A percentile compares a stretch with the other conserved stretches of the same genome.
phyloP scores from a whole-genome alignment of 345 rosid species.

The Microthlaspi erraticum region DNA sequence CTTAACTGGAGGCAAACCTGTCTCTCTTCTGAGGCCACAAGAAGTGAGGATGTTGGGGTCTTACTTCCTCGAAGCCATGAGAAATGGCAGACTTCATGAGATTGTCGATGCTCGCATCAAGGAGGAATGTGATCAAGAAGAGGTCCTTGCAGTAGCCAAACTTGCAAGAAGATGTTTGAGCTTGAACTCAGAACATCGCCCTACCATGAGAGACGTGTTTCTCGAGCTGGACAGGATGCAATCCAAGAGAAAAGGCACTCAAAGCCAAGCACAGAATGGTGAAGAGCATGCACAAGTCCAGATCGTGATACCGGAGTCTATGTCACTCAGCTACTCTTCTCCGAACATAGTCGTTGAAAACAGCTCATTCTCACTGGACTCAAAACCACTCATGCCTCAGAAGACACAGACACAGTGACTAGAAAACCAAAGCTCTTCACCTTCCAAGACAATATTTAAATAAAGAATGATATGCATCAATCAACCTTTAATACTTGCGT shows the following conservation, averaged over 20 bases:
- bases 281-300: constrained; percentile 25
- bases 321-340: constrained; percentile 25
- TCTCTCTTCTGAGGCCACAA: constrained; percentile 40
- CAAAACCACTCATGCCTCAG: constrained; percentile 19
- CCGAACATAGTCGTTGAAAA: not conserved
- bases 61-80: constrained; percentile 44
- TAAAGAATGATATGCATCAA: not conserved
- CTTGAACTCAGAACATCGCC: constrained; percentile 46
- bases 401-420: constrained; percentile 36
- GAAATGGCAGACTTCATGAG: constrained; percentile 38
- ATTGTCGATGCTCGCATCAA: constrained; percentile 41
- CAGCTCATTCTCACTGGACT: constrained; percentile 30
- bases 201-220: constrained; percentile 51
- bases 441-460: constrained; percentile 10
- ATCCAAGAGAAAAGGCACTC: constrained; percentile 26
- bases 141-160: constrained; percentile 43
- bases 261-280: not conserved
- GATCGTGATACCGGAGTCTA: constrained; percentile 9
- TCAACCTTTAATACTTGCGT: not conserved
- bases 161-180: constrained; percentile 48
- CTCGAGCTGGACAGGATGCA: constrained; percentile 37
- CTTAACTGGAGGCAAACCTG: constrained; percentile 45
- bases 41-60: constrained; percentile 42
- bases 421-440: constrained; percentile 3
- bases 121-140: constrained; percentile 27